These are phyloP conservation scores for Marchantia paleacea DNA, from an alignment of 225 moss, liverwort and hornwort genomes.

Conservation along the genomic window DNA sequence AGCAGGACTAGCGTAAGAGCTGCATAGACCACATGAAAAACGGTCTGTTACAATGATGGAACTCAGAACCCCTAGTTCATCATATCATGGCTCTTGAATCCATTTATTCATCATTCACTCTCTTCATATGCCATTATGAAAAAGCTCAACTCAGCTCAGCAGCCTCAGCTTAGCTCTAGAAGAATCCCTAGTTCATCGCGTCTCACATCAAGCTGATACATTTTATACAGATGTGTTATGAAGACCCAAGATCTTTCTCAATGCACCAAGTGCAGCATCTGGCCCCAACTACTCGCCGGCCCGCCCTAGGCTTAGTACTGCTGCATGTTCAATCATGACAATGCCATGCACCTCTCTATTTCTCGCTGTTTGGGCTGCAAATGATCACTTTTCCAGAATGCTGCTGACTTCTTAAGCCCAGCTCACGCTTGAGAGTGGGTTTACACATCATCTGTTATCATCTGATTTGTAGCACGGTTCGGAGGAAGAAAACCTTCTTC, in stretches of 20 bases:
- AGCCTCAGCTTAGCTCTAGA: neutral
- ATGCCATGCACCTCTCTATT: neutral
- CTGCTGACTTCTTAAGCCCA: too few relatives aligned
- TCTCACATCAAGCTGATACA: neutral
- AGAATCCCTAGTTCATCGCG: neutral
- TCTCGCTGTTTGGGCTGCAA: neutral
- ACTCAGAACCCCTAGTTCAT: neutral
- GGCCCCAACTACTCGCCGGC: neutral
- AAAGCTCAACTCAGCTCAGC: neutral
- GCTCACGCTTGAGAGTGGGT: neutral
- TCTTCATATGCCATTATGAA: neutral
- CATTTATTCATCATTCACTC: neutral
- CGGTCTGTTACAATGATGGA: neutral
- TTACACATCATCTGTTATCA: neutral
- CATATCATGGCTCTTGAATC: neutral
- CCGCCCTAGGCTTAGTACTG: neutral
- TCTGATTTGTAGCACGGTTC: neutral
- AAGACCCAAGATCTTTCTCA: neutral
- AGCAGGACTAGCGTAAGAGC: neutral
- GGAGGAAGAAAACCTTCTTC: too few relatives aligned
- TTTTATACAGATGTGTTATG: neutral
- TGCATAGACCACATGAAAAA: neutral
- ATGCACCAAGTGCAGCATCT: neutral
- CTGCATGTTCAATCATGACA: neutral
- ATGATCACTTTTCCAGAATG: neutral